Conservation (phyloP, 23 red algal species). For the Cyanidiococcus yangmingshanensis region DNA sequence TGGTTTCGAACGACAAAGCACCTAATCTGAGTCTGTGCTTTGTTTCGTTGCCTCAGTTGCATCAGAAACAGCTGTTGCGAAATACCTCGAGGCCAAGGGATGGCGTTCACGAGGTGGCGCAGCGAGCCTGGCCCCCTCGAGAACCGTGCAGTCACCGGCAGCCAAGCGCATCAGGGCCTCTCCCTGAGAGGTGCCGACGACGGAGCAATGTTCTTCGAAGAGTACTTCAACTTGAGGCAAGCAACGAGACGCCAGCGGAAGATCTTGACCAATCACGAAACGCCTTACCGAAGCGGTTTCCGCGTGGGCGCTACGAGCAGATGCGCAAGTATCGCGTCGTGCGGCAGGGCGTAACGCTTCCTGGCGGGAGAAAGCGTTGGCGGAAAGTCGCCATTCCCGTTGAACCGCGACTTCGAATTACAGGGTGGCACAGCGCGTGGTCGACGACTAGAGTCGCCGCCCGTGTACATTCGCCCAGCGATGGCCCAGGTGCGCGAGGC, state of each 20-base stretch:
- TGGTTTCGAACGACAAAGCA: too few relatives aligned
- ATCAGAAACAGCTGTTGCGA: too few relatives aligned
- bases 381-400: neutral
- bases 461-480: constrained; percentile 82
- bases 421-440: constrained; percentile 59
- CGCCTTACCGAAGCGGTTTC: neutral
- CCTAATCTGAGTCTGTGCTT: too few relatives aligned
- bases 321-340: neutral
- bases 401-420: constrained; percentile 53
- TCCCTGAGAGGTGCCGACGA: too few relatives aligned
- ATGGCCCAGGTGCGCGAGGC: constrained; percentile 96
- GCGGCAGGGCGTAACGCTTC: neutral
- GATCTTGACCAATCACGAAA: neutral
- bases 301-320: neutral
- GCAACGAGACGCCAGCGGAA: neutral
- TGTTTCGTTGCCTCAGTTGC: too few relatives aligned
- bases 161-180: too few relatives aligned
- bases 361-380: neutral
- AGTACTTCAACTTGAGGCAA: too few relatives aligned
- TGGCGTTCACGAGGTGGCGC: too few relatives aligned
- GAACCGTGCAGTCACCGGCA: too few relatives aligned
- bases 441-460: constrained; percentile 57
- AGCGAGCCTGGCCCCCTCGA: too few relatives aligned
- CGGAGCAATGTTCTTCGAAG: too few relatives aligned
- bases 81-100: too few relatives aligned